These are phyloP conservation scores for Cryptosporidium sp. DNA, from an alignment of 169 alveolate species.

Conservation along the genomic window DNA sequence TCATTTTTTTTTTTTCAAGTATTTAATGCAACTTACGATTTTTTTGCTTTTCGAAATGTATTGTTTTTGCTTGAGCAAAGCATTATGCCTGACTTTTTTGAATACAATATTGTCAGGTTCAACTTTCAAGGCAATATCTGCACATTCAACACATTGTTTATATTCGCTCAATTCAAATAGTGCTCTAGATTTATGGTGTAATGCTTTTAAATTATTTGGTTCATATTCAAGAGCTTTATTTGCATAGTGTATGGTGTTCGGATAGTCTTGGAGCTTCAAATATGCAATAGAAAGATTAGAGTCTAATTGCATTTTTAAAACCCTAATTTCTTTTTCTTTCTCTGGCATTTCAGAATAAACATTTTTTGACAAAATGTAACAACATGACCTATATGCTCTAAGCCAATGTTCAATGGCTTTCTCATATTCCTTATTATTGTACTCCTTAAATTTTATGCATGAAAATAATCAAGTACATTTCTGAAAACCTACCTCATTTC, in stretches of 20 bases:
- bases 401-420: constrained; percentile 73
- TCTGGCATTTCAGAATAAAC: constrained; percentile 43
- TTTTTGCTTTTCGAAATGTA: constrained; percentile 41
- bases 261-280: constrained; percentile 43
- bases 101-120: constrained; percentile 54
- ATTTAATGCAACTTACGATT: constrained; percentile 43
- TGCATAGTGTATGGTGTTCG: constrained; percentile 48
- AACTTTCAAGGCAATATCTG: constrained; percentile 35
- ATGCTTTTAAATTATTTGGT: constrained; percentile 47
- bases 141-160: constrained; percentile 34
- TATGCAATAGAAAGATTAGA: constrained; percentile 55
- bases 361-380: constrained; percentile 47
- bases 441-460: background rate
- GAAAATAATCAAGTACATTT: background rate
- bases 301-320: constrained; percentile 56
- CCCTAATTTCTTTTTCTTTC: constrained; percentile 19
- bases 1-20: background rate
- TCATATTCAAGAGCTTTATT: constrained; percentile 25
- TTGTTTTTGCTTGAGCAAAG: constrained; percentile 7
- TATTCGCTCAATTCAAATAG: constrained; percentile 46
- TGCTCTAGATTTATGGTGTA: constrained; percentile 65
- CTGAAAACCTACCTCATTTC: constrained; percentile 50
- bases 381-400: constrained; percentile 73
- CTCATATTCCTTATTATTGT: constrained; percentile 36
- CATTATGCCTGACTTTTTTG: constrained; percentile 37